These are phyloP conservation scores for Colletotrichum zoysiae DNA, from an alignment of 2,329 filamentous ascomycete species.

Conservation along the genomic window DNA sequence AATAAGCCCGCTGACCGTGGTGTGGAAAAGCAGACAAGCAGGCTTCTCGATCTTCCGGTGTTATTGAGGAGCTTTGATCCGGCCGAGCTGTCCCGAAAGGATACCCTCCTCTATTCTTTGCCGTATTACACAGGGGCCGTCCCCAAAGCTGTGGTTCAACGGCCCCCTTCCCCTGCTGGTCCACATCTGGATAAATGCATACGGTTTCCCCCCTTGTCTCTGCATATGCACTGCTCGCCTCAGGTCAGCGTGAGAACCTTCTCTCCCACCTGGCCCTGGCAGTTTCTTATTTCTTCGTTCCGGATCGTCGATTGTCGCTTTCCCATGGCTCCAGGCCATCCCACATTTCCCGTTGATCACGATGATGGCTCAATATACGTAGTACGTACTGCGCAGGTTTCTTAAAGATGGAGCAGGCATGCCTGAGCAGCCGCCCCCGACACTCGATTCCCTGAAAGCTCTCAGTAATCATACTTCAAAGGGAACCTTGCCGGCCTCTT, in stretches of 20 bases:
- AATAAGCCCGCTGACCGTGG: background rate
- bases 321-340: background rate
- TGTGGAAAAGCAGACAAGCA: background rate
- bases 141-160: background rate
- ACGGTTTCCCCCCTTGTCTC: background rate
- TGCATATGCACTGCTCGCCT: constrained; percentile 9
- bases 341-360: background rate
- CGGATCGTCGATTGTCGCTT: background rate
- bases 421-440: background rate
- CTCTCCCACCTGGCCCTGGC: background rate
- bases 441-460: background rate
- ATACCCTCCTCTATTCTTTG: background rate
- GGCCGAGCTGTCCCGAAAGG: background rate
- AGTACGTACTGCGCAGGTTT: no score
- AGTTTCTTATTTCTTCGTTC: background rate
- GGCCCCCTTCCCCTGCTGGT: background rate
- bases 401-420: background rate
- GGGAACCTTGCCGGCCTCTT: background rate
- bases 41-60: background rate
- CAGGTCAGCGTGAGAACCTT: background rate
- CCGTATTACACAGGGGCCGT: background rate
- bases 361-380: background rate
- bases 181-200: constrained; percentile 14
- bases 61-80: constrained; percentile 18
- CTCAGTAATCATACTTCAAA: background rate